A percentile compares a stretch with the other conserved stretches of the same genome.
These are phyloP conservation scores for Podila clonocystis DNA, from an alignment of 192 early-diverging fungal species.

Conservation along the genomic window DNA sequence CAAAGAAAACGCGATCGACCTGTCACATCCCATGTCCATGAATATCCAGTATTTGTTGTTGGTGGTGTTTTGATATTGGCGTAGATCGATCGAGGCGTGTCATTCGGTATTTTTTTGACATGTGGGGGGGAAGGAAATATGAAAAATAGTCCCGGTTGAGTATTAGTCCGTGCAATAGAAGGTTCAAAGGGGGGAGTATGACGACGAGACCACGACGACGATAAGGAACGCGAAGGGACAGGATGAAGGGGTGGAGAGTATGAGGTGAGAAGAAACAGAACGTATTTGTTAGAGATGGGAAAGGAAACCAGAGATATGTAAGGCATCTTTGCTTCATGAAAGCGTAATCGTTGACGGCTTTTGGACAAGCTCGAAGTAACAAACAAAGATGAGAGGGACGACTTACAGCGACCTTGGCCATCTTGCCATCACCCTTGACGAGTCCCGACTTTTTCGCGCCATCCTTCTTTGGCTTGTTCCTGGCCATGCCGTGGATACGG, in stretches of 20 bases:
- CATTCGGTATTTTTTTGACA: not conserved
- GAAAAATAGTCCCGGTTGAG: conserved; percentile 1
- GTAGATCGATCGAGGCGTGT: not conserved
- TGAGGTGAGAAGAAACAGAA: not conserved
- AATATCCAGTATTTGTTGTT: not conserved
- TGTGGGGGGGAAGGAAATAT: not conserved
- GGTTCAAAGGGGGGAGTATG: not conserved
- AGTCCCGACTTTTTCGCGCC: conserved; percentile 37
- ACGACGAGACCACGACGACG: not conserved
- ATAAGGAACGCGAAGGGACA: not conserved
- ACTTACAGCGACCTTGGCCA: conserved; percentile 47
- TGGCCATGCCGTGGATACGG: conserved; percentile 45
- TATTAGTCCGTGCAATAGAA: not conserved
- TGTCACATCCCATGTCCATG: conserved; percentile 1
- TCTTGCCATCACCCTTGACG: conserved; percentile 34
- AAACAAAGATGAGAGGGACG: too few species aligned
- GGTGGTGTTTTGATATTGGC: not conserved
- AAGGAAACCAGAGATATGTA: not conserved
- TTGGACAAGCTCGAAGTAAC: not conserved
- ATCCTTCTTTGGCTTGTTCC: conserved; percentile 30
- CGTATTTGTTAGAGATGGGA: too few species aligned
- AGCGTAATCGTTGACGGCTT: not conserved
- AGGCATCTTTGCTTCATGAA: not conserved
- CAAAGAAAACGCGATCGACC: conserved; percentile 65
- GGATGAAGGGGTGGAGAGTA: not conserved